Base-by-base conservation (phyloP, 768 basidiomycete species). In the Serpula lacrymans region DNA sequence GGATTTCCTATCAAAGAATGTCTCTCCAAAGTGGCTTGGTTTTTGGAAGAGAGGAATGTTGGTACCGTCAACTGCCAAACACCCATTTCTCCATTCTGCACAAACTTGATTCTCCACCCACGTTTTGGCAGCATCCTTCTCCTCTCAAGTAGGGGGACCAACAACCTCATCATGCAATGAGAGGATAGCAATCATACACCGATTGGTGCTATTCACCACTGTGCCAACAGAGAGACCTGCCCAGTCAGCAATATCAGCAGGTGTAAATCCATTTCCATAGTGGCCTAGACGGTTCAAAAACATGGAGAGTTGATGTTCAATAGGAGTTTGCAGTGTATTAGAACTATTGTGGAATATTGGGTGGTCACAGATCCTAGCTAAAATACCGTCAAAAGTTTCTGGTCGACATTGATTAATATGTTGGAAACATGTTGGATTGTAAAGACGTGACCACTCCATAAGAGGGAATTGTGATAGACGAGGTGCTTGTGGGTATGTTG, bases 241-340 rank as follows among this genome's bases (percentile, higher is more conserved):
- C 71, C 69, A 72, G 10, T 54, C 42, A 1, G 63, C 61, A 6
- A 71, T 60, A n/a, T 53, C 34, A 22, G 57, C 45, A 4, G 64
- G 27, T 10, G 51, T 41, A 2, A 61, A 57, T 13, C 59, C 65
- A 63, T 70, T 74, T 14, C 71, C 68, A 50, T 54, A 52, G 40
- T 69, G 69, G 0, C 71, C 67, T 50, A 71, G 68, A 1, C 60
- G 50, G 34, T 58, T 70, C 6, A 72, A 63, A 8, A 59, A 39
- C 17, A 72, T 62, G 1, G 66, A 67, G 9, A 72, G 43, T 37
- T 72, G 67, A 3, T 34, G 7, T 12, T 54, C 54, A 17, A 64
- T 39, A 16, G 58, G 47, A 8, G 53, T 41, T 41, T 65, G 64
- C 6, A 30, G 14, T 16, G 48, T 46, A n/a, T 46, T 40, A 6